Evolutionary conservation across 768 basidiomycete genomes (phyloP), one percentile per base, ranked within the genome.

Genomic region (Leccinum olivaceopallidum): DNA sequence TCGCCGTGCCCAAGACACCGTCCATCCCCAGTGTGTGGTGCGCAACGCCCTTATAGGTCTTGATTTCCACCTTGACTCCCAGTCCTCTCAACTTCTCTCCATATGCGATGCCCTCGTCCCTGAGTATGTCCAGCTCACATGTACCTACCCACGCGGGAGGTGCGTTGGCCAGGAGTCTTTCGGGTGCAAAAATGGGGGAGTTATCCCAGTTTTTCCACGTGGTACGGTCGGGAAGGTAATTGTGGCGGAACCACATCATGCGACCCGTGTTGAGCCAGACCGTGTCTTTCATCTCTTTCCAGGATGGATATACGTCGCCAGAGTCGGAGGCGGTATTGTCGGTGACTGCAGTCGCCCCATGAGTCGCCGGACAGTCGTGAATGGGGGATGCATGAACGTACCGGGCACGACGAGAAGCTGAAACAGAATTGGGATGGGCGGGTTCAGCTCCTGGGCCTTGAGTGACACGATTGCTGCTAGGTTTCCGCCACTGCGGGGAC

Each of bases 11-110:
- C n/a, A 70, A 28, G 22, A 61, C 60, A 10, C 85, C 86, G 60
- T 89, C 87, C 85, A 89, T 86, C 3, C 84, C 84, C 82, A 90
- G 83, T 42, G 87, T 81, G 0, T 85, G 86, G 74, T 89, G 88
- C n/a, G 88, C 85, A 5, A 54, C 69, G 12, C 81, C 79, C 62
- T 82, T 79, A 69, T 89, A 90, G 5, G 83, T 75, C 67, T 79
- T 79, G 1, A 81, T 73, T 50, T 86, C 80, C 10, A 82, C 83
- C 22, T 79, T 71, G 13, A 86, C 81, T 1, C 87, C 88, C 8
- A 77, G 76, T 22, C 72, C 67, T 61, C 65, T 76, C 69, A 90
- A 66, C 69, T 83, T 87, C 64, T 85, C 76, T 0, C 80, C 87
- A 63, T 87, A 90, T 32, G 76, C 78, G 1, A 87, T 75, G 0